These are phyloP conservation scores for Aspergillus avenaceus DNA, from an alignment of 495 filamentous ascomycete species.

Conservation along the genomic window DNA sequence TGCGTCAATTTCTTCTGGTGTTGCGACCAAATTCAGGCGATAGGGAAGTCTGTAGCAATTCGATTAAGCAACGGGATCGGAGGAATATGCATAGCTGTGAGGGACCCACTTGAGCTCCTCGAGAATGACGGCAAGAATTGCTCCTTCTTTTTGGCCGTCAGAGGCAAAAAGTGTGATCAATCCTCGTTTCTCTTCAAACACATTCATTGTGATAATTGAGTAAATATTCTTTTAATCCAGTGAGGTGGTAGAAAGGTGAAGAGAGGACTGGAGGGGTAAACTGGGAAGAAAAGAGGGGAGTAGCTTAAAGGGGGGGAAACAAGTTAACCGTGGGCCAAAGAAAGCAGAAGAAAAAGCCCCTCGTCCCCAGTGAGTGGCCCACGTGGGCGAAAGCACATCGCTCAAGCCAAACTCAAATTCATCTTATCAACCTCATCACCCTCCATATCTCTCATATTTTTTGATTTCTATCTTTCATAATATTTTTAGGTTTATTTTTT, in stretches of 20 bases:
- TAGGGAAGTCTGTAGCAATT: slow-evolving; percentile 1
- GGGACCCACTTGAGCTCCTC: slow-evolving; percentile 5
- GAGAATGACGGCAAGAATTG: slow-evolving; percentile 2
- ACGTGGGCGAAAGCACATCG: neutral
- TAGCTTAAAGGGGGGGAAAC: neutral
- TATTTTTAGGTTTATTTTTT: too few species aligned
- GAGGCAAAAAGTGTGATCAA: slow-evolving; percentile 4
- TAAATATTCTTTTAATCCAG: neutral
- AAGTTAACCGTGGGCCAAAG: neutral
- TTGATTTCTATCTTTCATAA: too few species aligned
- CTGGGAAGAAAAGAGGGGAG: neutral
- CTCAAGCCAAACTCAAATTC: neutral
- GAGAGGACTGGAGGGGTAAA: neutral
- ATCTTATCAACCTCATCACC: too few species aligned
- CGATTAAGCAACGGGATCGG: neutral
- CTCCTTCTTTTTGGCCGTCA: neutral
- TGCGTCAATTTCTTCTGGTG: neutral
- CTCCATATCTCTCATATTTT: too few species aligned
- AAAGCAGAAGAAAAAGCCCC: neutral
- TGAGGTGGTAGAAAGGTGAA: neutral
- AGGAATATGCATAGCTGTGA: neutral
- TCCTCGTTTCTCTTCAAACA: slow-evolving; percentile 5
- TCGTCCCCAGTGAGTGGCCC: neutral
- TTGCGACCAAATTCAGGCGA: neutral
- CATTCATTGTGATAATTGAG: slow-evolving; percentile 6